These are phyloP conservation scores for Larix kaempferi DNA, from an alignment of 75 land plant genomes.

Conservation along the genomic window DNA sequence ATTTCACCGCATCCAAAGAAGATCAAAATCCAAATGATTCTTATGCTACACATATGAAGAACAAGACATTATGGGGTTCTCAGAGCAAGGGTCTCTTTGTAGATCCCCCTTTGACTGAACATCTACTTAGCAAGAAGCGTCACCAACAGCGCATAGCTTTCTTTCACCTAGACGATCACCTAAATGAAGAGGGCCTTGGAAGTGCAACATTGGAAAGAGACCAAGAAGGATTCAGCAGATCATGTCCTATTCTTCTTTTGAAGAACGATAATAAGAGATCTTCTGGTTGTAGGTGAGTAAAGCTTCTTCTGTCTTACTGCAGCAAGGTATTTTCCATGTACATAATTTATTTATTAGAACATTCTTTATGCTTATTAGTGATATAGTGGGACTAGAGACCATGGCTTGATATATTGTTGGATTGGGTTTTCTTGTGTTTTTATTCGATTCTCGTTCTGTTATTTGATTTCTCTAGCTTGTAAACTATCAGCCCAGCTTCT, in stretches of 20 bases:
- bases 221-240: slow-evolving; percentile 13
- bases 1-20: neutral
- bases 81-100: neutral
- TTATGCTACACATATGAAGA: neutral
- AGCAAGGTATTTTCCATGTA: neutral
- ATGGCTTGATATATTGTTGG: neutral
- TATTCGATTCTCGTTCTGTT: neutral
- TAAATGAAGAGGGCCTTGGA: neutral
- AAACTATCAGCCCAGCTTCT: slow-evolving; percentile 2
- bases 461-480: neutral
- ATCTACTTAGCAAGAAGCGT: slow-evolving; percentile 32
- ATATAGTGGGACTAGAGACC: neutral
- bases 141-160: slow-evolving; percentile 34
- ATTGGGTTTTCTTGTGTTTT: neutral
- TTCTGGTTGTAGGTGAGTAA: slow-evolving; percentile 36
- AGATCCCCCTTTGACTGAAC: slow-evolving; percentile 44
- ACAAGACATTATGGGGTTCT: slow-evolving; percentile 8
- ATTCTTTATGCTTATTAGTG: neutral
- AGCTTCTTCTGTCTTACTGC: neutral
- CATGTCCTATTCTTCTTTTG: slow-evolving; percentile 68
- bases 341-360: slow-evolving; percentile 1
- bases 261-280: slow-evolving; percentile 29
- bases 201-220: neutral
- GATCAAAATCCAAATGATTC: neutral
- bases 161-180: slow-evolving; percentile 19